phyloP scores from a whole-genome alignment of 495 filamentous ascomycete genomes.

The Daldinia concentrica region DNA sequence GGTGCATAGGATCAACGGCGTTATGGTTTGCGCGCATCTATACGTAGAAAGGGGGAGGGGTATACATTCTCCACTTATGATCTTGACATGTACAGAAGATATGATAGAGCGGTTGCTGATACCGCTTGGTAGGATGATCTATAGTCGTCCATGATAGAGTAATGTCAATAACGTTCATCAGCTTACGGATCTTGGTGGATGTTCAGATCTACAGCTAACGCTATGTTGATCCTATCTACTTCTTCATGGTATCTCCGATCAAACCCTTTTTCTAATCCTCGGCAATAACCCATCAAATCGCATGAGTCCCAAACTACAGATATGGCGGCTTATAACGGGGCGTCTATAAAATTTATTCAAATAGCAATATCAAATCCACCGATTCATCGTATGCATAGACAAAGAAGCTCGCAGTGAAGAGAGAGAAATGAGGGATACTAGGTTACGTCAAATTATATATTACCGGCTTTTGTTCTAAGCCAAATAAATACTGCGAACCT shows the following conservation, averaged over 20 bases:
- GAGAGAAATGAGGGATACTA: not conserved
- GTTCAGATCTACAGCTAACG: not conserved
- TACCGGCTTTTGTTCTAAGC: not conserved
- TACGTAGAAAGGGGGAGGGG: slow-evolving; percentile 19
- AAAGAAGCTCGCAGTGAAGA: not conserved
- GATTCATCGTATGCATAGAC: too few species aligned
- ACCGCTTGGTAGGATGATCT: slow-evolving; percentile 1
- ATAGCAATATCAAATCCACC: not conserved
- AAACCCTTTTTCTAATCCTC: too few species aligned
- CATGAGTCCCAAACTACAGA: not conserved
- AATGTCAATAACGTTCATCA: not conserved
- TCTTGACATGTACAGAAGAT: slow-evolving; percentile 16
- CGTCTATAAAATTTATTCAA: not conserved
- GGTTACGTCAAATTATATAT: slow-evolving; percentile 1
- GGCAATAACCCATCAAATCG: too few species aligned
- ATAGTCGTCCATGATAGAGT: slow-evolving; percentile 8
- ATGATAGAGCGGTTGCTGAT: not conserved
- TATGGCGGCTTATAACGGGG: not conserved
- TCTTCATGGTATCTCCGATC: not conserved
- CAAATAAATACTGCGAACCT: not conserved
- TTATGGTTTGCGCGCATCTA: slow-evolving; percentile 20
- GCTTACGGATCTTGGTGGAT: not conserved
- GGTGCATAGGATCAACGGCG: slow-evolving; percentile 38
- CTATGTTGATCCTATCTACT: not conserved
- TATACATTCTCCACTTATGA: slow-evolving; percentile 36